A percentile compares a stretch with the other conserved stretches of the same genome.
Evolutionary conservation across 495 filamentous ascomycete species (phyloP).

Genomic region (Talaromyces thailandensis): DNA sequence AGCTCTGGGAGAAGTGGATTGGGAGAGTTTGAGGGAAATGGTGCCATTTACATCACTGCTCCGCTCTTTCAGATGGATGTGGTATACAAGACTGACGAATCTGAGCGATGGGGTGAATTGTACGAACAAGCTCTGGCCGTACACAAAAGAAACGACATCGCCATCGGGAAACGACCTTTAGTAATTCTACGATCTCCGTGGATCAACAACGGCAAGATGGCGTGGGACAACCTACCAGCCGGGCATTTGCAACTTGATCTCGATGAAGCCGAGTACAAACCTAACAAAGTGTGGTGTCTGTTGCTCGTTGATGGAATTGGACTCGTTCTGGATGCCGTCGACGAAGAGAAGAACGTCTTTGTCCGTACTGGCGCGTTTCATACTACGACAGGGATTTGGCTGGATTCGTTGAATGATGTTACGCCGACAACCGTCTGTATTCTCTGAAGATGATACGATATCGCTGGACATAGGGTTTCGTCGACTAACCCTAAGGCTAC

Average conservation of each 20-base stretch:
- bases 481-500: not conserved
- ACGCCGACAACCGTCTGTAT: not conserved
- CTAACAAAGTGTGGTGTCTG: not conserved
- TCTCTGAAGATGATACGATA: not conserved
- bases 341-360: not conserved
- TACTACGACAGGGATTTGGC: not conserved
- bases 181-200: not conserved
- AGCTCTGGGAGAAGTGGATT: not conserved
- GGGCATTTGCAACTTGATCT: not conserved
- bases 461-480: not conserved
- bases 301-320: not conserved
- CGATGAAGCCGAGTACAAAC: not conserved
- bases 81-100: not conserved
- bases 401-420: not conserved
- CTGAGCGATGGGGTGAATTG: not conserved
- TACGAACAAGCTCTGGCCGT: not conserved
- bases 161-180: not conserved
- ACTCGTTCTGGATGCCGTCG: not conserved
- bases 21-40: not conserved
- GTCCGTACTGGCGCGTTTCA: not conserved
- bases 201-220: not conserved
- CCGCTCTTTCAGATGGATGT: not conserved
- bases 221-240: not conserved
- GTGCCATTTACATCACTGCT: not conserved
- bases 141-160: not conserved